Base-by-base conservation (phyloP, 768 basidiomycete species). In the Boletus tylopilopsis region DNA sequence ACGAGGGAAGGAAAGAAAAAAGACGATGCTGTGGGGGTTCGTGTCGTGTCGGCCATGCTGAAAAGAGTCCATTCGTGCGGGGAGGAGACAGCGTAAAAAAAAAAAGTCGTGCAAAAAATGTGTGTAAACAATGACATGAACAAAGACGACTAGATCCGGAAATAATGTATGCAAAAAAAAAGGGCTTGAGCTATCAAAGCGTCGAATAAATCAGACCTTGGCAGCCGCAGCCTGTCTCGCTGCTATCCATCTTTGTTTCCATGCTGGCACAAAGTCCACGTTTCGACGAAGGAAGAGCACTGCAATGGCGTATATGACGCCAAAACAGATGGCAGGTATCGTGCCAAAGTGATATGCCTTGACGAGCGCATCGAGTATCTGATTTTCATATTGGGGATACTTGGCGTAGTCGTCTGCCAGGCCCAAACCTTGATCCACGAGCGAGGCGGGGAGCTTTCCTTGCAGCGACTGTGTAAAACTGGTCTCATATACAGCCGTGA, bases 301-400 rank as follows among this genome's bases (percentile, higher is more conserved):
- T 6, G 64, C 63, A 23, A 66, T 18, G 45, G 67, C 63, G 44
- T 68, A 68, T 15, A 67, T 7, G 10, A 58, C 63, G 15, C 67
- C 67, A 34, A 68, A 68, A 41, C 67, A 68, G 49, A 68, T 51
- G 33, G 68, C 64, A 18, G 67, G 67, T 30, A 69, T 56, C 35
- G 53, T 69, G 11, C 69, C 67, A 23, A 69, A 39, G 42, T 70
- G 67, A 59, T 70, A 68, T 0, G 60, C 67, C 47, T 57, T 67
- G 42, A 68, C 64, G 32, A 68, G 67, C 15, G 67, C 67, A 21
- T 58, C 46, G 9, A 68, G 33, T 32, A 68, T 68, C 39, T 68
- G 55, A 6, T 62, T 52, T 48, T 69, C 63, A 47, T 68, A 68
- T 45, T 70, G 51, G n/a, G 67, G 68, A 30, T 69, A 68, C 24